Percentiles rank a stretch among this genome's conserved stretches.
Conservation (phyloP, 2,329 filamentous ascomycete genomes). For the Diplodia intermedia region DNA sequence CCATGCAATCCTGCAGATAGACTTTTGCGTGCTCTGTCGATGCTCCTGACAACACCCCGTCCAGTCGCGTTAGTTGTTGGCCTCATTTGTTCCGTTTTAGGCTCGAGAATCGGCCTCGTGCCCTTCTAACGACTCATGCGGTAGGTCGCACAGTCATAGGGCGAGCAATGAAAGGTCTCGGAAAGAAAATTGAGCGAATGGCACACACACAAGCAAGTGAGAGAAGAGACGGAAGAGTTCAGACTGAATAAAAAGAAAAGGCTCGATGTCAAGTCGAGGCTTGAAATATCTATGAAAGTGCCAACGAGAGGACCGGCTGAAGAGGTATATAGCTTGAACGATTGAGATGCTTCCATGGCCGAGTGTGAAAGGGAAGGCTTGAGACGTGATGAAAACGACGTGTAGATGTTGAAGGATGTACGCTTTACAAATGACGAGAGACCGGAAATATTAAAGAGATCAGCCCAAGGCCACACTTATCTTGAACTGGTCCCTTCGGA, state of each 20-base stretch:
- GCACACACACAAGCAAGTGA: not conserved
- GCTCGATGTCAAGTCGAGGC: conserved; percentile 3
- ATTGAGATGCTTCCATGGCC: not conserved
- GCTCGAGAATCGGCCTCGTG: too few species aligned
- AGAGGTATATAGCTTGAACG: not conserved
- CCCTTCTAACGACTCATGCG: too few species aligned
- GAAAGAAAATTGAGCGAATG: not conserved
- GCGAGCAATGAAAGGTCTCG: too few species aligned
- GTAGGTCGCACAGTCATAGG: too few species aligned
- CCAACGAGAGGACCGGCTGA: not conserved
- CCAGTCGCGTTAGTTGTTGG: too few species aligned
- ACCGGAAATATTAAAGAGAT: not conserved
- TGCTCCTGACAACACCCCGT: too few species aligned
- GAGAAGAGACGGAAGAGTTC: not conserved
- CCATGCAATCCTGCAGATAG: too few species aligned
- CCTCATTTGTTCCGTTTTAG: too few species aligned
- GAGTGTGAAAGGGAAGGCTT: not conserved
- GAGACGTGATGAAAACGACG: not conserved
- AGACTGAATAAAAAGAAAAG: not conserved
- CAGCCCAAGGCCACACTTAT: not conserved
- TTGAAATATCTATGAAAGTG: conserved; percentile 2
- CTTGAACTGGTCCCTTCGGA: not conserved
- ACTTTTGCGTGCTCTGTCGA: too few species aligned
- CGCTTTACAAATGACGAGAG: not conserved
- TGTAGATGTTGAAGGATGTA: not conserved